Base-by-base conservation (phyloP, 73 alveolate genomes). In the Symbiodinium natans region DNA sequence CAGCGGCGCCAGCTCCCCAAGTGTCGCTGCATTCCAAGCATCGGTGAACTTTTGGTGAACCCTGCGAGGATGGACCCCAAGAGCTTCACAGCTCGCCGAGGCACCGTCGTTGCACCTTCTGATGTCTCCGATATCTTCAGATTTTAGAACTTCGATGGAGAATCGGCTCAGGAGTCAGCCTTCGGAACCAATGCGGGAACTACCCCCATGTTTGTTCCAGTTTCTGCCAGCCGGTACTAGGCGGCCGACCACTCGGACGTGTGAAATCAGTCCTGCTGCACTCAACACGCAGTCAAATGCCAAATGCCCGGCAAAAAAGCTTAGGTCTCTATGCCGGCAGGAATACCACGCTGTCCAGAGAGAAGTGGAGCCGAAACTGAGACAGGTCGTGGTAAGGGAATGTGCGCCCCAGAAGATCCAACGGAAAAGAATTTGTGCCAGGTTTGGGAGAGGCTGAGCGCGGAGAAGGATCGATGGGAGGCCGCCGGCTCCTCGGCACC, bases 281-380 rank as follows among this genome's bases (percentile, higher is more conserved):
- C 13, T 46, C 59, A 46, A 6, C 6, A 46, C 59, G 59, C 59
- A 46, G 21, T 46, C 13, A 9, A 46, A 46, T 6, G 59, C 6
- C 6, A 13, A 46, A 13, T 46, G 59, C 59, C 59, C 13, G 6
- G 21, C 13, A 46, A 9, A 46, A 46, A 9, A 25, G 46, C 93
- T 86, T 15, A 88, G 95, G 95, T 63, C 85, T 40, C 95, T 88
- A 36, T 88, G 95, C 86, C 85, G 46, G 39, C 43, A 83, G 10
- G 95, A 88, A 46, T 56, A 88, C 74, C 42, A 31, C 19, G 95
- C 95, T 25, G 95, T 88, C 86, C 95, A 88, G 73, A 88, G 41
- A 34, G 86, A 63, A 7, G 86, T 88, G 74, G 86, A 88, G 71
- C 95, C 95, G 10, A 56, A 77, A 29, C 86, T 88, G 36, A 63